Conservation (phyloP, 768 basidiomycete species). For the Naematelia aurantialba region DNA sequence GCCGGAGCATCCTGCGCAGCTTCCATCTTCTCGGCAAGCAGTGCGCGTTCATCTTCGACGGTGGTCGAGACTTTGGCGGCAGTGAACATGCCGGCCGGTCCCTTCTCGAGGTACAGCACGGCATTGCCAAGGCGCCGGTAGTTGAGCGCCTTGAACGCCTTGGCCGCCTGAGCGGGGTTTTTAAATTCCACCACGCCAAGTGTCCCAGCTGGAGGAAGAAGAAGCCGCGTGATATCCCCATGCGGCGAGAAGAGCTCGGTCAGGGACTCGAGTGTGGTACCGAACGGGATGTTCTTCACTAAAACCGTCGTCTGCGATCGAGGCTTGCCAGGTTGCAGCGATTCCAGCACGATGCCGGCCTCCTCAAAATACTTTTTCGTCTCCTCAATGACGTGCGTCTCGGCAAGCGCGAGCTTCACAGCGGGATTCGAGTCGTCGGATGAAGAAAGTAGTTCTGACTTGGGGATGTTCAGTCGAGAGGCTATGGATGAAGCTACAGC, state of each 20-base stretch:
- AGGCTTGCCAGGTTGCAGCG: conserved; percentile 35
- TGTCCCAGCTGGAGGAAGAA: conserved; percentile 88
- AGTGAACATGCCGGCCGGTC: conserved; percentile 77
- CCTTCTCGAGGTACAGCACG: conserved; percentile 88
- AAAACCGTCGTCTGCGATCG: conserved; percentile 76
- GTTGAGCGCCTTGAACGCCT: conserved; percentile 74
- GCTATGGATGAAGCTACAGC: conserved; percentile 89
- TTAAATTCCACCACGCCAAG: conserved; percentile 86
- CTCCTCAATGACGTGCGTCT: conserved; percentile 92
- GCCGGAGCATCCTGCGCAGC: conserved; percentile 21
- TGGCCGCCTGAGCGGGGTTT: conserved; percentile 64
- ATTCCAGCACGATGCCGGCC: conserved; percentile 49
- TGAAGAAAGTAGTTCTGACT: conserved; percentile 81
- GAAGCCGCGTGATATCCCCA: conserved; percentile 65
- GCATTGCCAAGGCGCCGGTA: conserved; percentile 86
- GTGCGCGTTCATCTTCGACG: conserved; percentile 49
- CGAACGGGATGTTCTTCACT: conserved; percentile 95
- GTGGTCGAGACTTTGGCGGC: conserved; percentile 23
- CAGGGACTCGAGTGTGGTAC: conserved; percentile 71
- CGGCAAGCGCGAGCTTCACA: conserved; percentile 91
- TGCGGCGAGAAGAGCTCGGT: conserved; percentile 72
- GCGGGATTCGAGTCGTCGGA: conserved; percentile 60
- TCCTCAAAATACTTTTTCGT: conserved; percentile 81
- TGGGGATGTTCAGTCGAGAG: conserved; percentile 77
- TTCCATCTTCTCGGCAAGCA: conserved; percentile 47